Conservation (phyloP, 192 early-diverging fungal species). For the Coemansia pectinata region DNA sequence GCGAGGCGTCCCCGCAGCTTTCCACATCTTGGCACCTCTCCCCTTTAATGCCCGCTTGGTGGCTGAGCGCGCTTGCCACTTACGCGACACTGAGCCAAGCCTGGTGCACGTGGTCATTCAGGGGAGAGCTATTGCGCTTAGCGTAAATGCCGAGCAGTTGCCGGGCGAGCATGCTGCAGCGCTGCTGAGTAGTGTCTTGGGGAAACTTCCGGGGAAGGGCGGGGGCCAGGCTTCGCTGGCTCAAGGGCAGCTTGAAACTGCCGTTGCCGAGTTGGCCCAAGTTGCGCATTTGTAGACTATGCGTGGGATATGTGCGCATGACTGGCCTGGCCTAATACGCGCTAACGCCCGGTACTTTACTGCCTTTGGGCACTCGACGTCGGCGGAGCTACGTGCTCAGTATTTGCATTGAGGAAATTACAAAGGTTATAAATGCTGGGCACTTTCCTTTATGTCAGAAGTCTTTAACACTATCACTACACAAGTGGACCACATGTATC, state of each 20-base stretch:
- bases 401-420: background rate
- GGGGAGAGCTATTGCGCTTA: constrained; percentile 73
- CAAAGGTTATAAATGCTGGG: background rate
- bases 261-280: constrained; percentile 23
- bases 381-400: background rate
- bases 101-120: constrained; percentile 64
- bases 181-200: constrained; percentile 68
- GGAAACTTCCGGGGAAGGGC: constrained; percentile 57
- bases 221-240: constrained; percentile 43
- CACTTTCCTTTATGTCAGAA: background rate
- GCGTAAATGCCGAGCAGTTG: constrained; percentile 68
- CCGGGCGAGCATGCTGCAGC: constrained; percentile 78
- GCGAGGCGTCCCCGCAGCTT: constrained; percentile 1
- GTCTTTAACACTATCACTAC: background rate
- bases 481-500: background rate
- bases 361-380: background rate
- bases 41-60: constrained; percentile 21
- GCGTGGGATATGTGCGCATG: background rate
- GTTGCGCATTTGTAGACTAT: constrained; percentile 4
- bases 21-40: constrained; percentile 25
- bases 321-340: background rate
- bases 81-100: constrained; percentile 27
- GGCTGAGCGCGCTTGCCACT: constrained; percentile 26
- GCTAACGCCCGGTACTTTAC: background rate
- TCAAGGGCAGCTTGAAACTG: constrained; percentile 23